phyloP scores from a whole-genome alignment of 805 yeast species.

The Myxozyma vanderwaltii region DNA sequence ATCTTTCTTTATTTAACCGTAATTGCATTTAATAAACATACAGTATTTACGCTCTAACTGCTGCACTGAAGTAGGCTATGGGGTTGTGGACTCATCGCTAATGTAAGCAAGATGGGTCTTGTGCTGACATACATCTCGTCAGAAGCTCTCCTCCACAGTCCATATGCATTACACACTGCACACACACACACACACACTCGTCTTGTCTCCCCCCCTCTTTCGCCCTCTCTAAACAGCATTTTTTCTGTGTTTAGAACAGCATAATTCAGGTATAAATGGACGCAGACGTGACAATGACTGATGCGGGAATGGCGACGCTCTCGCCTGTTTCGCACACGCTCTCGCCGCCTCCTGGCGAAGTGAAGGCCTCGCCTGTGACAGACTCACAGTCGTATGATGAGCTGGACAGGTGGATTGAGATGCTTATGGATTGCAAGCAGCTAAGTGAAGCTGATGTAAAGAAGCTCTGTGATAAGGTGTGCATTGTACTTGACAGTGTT shows the following conservation, averaged over 20 bases:
- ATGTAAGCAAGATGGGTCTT: neutral
- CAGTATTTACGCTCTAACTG: too few relatives aligned
- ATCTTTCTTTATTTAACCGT: too few relatives aligned
- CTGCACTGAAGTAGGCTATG: neutral
- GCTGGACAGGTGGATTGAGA: constrained; percentile 86
- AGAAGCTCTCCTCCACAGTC: neutral
- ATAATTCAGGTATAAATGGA: constrained; percentile 24
- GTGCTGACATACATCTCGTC: neutral
- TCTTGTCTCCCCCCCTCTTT: too few relatives aligned
- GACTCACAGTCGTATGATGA: constrained; percentile 52
- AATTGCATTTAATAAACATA: too few relatives aligned
- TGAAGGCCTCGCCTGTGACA: constrained; percentile 23
- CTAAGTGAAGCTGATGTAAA: constrained; percentile 78
- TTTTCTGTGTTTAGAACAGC: too few relatives aligned
- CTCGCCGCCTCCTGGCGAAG: constrained; percentile 18
- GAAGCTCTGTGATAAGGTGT: constrained; percentile 76
- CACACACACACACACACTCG: too few relatives aligned
- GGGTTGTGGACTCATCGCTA: neutral
- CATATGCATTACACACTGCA: too few relatives aligned
- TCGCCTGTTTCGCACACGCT: constrained; percentile 27
- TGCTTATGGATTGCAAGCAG: constrained; percentile 75
- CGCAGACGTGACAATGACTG: constrained; percentile 29
- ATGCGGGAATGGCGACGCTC: constrained; percentile 26
- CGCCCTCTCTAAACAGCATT: too few relatives aligned
- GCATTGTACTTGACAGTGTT: too few relatives aligned